Evolutionary conservation across 1,139 yeast species (phyloP), one percentile per base, ranked within the genome.

Genomic region (Scheffersomyces cryptocercus): DNA sequence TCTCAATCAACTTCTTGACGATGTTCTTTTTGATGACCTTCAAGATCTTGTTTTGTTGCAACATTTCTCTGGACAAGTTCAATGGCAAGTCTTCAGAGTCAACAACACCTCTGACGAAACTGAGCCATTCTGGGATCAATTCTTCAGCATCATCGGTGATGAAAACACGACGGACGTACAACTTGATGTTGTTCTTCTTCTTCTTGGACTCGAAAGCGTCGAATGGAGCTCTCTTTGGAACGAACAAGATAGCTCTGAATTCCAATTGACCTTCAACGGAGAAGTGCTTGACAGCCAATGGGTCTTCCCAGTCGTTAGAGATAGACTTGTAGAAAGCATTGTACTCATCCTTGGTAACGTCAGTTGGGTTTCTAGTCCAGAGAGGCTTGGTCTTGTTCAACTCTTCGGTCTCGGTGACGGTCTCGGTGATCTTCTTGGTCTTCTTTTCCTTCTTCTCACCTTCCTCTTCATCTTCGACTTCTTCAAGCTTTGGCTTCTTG

Each of bases 221-320:
- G 67, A 93, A 89, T 73, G 99, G 99, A 62, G 99, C 98, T 80
- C 99, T 90, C 82, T 88, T 90, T 75, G 99, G 99, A 75, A 95
- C 84, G 69, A 89, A 95, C 64, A 95, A 82, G 67, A 95, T 93
- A 53, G 99, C 98, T 80, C 88, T 90, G 84, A 95, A 95, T 79
- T 95, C 99, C 65, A 95, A 85, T 81, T 95, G 99, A 83, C 99
- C 99, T 80, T 95, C 99, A 68, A 95, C 99, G 44, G 97, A 89
- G 81, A 95, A 95, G 79, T 95, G 99, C 84, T 95, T 95, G 61
- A 93, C 98, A 57, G 98, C 98, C 70, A 93, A 84, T 76, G 97
- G 99, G 71, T 93, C 99, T 80, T 93, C 99, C 99, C 99, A 95
- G 75, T 95, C 99, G 76, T 95, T 95, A 47, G 99, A 91, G 65